Conservation (phyloP, 2,329 filamentous ascomycete species). For the Pyrenophora tritici-repentis region DNA sequence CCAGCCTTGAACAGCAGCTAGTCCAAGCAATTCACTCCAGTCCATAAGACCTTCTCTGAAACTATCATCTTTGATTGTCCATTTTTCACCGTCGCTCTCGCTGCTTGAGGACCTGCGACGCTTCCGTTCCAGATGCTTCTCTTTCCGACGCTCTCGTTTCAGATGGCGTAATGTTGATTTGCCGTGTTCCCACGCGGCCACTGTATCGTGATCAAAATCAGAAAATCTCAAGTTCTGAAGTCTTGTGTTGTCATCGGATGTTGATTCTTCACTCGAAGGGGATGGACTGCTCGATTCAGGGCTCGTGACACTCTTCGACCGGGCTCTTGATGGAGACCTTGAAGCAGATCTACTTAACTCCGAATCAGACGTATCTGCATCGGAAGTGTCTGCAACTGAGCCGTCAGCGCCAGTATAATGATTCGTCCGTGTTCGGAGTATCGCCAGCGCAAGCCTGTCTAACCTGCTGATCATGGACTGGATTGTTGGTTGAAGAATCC, state of each 20-base stretch:
- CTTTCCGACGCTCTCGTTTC: slow-evolving; percentile 14
- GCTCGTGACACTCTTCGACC: slow-evolving; percentile 14
- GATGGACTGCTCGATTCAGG: slow-evolving; percentile 14
- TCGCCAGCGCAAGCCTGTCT: slow-evolving; percentile 69
- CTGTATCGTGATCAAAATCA: slow-evolving; percentile 24
- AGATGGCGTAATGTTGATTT: neutral
- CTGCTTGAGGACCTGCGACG: slow-evolving; percentile 21
- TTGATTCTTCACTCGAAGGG: slow-evolving; percentile 15
- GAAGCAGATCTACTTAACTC: slow-evolving; percentile 26
- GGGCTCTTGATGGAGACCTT: slow-evolving; percentile 20
- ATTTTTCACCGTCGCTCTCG: slow-evolving; percentile 11
- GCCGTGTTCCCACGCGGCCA: slow-evolving; percentile 41
- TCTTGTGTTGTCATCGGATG: neutral
- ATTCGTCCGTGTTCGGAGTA: slow-evolving; percentile 70
- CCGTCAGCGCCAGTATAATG: slow-evolving; percentile 34
- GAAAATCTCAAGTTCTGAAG: neutral
- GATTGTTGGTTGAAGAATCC: slow-evolving; percentile 69
- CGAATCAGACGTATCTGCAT: slow-evolving; percentile 23
- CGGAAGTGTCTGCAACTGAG: slow-evolving; percentile 7
- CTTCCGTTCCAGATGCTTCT: slow-evolving; percentile 6
- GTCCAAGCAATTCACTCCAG: slow-evolving; percentile 84
- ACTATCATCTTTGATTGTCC: slow-evolving; percentile 16
- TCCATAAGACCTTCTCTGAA: slow-evolving; percentile 52
- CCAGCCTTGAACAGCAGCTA: slow-evolving; percentile 77
- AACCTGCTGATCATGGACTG: slow-evolving; percentile 72